Evolutionary conservation across 495 filamentous ascomycete genomes (phyloP).

Genomic region (Neurospora sp.): DNA sequence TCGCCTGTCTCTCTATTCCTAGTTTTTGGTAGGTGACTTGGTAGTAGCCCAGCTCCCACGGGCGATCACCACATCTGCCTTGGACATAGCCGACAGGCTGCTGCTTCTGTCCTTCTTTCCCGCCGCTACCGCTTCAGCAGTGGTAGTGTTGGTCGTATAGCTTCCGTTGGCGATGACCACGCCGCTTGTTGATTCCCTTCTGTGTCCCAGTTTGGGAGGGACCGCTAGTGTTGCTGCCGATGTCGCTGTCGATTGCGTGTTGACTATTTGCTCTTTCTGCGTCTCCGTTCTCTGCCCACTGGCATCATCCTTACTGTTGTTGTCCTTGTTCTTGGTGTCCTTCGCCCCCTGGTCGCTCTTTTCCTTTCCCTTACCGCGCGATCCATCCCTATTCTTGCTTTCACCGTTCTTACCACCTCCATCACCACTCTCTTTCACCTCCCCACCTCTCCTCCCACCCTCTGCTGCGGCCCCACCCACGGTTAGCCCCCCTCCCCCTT

Average conservation of each 20-base stretch:
- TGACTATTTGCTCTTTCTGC: not conserved
- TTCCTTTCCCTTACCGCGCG: not conserved
- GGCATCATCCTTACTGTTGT: not conserved
- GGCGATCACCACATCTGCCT: not conserved
- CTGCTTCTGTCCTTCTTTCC: not conserved
- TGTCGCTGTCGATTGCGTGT: not conserved
- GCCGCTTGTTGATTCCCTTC: not conserved
- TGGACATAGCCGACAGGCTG: not conserved
- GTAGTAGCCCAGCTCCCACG: not conserved
- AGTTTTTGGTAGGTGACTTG: not conserved
- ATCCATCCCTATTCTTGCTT: not conserved
- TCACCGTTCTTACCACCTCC: not conserved
- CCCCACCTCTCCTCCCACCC: not conserved
- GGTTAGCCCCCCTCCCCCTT: not conserved
- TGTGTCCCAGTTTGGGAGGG: not conserved
- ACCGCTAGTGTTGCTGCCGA: not conserved
- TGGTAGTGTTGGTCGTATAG: not conserved
- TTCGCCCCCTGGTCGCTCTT: not conserved
- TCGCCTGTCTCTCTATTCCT: not conserved
- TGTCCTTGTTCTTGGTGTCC: not conserved
- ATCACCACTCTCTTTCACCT: not conserved
- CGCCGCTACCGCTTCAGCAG: not conserved
- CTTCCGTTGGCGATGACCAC: not conserved
- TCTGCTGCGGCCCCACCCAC: not conserved
- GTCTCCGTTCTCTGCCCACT: not conserved